These are phyloP conservation scores for Fusarium sp. DNA, from an alignment of 2,329 filamentous ascomycete genomes.

Conservation along the genomic window DNA sequence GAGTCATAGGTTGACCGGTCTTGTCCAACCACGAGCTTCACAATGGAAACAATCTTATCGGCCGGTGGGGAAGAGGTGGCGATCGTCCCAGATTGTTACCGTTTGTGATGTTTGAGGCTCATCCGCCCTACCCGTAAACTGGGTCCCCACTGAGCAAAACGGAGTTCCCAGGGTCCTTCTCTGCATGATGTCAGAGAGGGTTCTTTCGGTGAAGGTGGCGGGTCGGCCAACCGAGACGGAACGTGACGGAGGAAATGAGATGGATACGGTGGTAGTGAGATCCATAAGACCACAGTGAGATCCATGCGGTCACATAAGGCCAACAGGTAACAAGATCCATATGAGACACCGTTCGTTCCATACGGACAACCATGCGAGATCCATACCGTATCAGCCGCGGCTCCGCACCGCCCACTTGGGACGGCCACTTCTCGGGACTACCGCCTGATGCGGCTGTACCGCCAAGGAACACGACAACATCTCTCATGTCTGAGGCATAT, in stretches of 20 bases:
- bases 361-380: neutral
- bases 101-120: neutral
- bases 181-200: conserved; percentile 34
- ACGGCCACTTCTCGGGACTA: conserved; percentile 37
- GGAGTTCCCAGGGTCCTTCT: neutral
- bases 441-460: conserved; percentile 23
- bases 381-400: neutral
- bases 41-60: conserved; percentile 31
- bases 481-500: conserved; percentile 28
- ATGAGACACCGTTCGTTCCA: neutral
- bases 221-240: neutral
- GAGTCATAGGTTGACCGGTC: conserved; percentile 22
- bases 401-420: conserved; percentile 21
- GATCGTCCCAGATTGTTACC: conserved; percentile 14
- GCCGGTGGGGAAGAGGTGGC: conserved; percentile 27
- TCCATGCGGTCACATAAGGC: neutral
- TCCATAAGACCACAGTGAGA: neutral
- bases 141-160: conserved; percentile 26
- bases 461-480: neutral
- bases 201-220: conserved; percentile 4
- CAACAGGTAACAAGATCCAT: conserved; percentile 8
- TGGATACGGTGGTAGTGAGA: neutral
- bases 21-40: conserved; percentile 19
- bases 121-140: conserved; percentile 36
- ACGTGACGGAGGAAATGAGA: neutral